Conservation (phyloP, 2,329 filamentous ascomycete species). For the Exophiala sideris region DNA sequence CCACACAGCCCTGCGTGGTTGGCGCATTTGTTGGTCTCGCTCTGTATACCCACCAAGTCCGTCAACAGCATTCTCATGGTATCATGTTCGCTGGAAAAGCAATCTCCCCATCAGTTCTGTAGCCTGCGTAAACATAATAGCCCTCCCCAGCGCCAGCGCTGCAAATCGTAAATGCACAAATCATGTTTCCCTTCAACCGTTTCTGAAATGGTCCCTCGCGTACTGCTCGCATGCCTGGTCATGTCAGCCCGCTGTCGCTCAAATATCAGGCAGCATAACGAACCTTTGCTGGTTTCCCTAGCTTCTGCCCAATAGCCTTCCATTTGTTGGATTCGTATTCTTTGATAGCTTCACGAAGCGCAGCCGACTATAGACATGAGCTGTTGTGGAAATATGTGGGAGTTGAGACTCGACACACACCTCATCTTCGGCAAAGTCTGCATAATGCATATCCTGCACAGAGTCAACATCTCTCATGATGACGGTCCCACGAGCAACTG, state of each 20-base stretch:
- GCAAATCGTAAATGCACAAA: slow-evolving; percentile 3
- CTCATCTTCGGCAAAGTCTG: slow-evolving; percentile 96
- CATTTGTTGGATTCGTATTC: slow-evolving; percentile 99
- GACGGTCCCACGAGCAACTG: slow-evolving; percentile 27
- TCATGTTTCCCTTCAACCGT: slow-evolving; percentile 24
- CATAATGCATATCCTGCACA: slow-evolving; percentile 92
- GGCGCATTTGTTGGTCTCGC: too few species aligned
- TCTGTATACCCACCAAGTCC: too few species aligned
- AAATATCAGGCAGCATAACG: slow-evolving; percentile 27
- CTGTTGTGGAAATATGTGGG: slow-evolving; percentile 1
- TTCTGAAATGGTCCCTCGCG: slow-evolving; percentile 85
- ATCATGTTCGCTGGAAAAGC: background rate
- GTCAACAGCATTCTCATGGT: background rate
- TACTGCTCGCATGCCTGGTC: slow-evolving; percentile 80
- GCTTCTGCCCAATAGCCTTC: slow-evolving; percentile 95
- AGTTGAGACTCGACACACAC: slow-evolving; percentile 44
- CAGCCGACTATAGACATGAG: slow-evolving; percentile 35
- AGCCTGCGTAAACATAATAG: background rate
- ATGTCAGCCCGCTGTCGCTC: background rate
- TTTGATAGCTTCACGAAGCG: slow-evolving; percentile 86
- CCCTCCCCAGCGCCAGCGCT: slow-evolving; percentile 16
- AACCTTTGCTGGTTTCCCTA: slow-evolving; percentile 96
- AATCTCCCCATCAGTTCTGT: background rate
- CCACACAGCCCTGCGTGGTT: too few species aligned
- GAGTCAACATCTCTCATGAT: slow-evolving; percentile 26